Percentiles rank a stretch among this genome's conserved stretches.
phyloP scores from a whole-genome alignment of 306 rosid species.

The Medicago ruthenica region DNA sequence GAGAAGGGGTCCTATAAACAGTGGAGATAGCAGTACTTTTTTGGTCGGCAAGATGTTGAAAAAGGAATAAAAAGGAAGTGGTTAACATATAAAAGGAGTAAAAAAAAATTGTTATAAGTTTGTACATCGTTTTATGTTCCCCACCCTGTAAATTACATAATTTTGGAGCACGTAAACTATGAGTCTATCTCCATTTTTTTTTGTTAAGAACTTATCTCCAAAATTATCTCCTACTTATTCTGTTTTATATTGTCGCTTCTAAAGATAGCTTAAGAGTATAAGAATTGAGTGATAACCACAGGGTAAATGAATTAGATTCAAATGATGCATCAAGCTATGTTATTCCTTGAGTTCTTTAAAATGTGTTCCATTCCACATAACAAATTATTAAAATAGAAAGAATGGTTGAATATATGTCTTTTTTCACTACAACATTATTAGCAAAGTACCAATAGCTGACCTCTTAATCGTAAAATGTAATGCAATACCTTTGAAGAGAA shows the following conservation, averaged over 20 bases:
- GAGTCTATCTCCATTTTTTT: not conserved
- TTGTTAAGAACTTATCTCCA: not conserved
- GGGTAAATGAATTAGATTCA: conserved; percentile 37
- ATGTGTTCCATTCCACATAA: not conserved
- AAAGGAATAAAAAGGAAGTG: not conserved
- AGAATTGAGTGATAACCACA: not conserved
- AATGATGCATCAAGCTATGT: conserved; percentile 21
- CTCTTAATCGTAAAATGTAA: conserved; percentile 23
- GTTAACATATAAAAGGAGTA: not conserved
- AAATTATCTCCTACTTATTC: not conserved
- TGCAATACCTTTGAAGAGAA: conserved; percentile 37
- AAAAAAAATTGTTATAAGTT: not conserved
- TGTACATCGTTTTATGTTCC: not conserved
- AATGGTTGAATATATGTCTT: not conserved
- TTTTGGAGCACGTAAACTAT: not conserved
- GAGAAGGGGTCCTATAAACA: not conserved
- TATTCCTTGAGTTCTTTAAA: not conserved
- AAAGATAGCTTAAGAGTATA: not conserved
- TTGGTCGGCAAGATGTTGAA: conserved; percentile 3
- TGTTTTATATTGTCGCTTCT: not conserved
- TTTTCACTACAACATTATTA: not conserved
- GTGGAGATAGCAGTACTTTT: not conserved
- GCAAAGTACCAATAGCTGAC: conserved; percentile 16
- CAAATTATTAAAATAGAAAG: not conserved
- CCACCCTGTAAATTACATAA: not conserved